phyloP scores from a whole-genome alignment of 169 alveolate genomes.

The Cryptosporidium tyzzeri region DNA sequence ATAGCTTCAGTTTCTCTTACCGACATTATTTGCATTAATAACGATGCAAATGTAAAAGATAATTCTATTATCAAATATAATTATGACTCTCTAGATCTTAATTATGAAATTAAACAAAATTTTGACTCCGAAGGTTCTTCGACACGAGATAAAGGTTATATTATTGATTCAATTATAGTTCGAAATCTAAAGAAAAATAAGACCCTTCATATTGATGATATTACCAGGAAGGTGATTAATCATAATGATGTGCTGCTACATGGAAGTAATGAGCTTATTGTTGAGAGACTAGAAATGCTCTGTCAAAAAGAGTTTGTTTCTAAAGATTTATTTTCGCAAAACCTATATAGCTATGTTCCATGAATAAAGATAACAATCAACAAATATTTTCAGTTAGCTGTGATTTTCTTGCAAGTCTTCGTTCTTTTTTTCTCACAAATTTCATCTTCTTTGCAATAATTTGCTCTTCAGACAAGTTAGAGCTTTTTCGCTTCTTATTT shows the following conservation, averaged over 20 bases:
- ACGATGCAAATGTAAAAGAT: background rate
- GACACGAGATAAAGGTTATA: slow-evolving; percentile 23
- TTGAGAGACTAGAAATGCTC: slow-evolving; percentile 18
- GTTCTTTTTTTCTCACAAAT: slow-evolving; percentile 41
- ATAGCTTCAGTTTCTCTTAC: background rate
- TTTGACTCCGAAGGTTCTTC: background rate
- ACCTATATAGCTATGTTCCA: slow-evolving; percentile 52
- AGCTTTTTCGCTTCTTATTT: background rate
- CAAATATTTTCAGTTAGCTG: background rate
- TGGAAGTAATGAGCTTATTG: slow-evolving; percentile 18
- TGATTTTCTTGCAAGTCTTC: slow-evolving; percentile 13
- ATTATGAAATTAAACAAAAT: background rate
- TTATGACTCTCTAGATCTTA: background rate
- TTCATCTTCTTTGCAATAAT: slow-evolving; percentile 3
- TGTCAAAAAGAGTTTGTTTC: slow-evolving; percentile 63
- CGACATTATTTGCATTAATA: slow-evolving; percentile 24
- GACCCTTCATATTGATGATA: slow-evolving; percentile 60
- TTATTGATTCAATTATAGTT: slow-evolving; percentile 50
- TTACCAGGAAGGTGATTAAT: slow-evolving; percentile 13
- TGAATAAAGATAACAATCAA: background rate
- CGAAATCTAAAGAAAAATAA: slow-evolving; percentile 42
- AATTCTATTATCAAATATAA: background rate
- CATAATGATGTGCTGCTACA: background rate
- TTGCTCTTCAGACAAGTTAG: slow-evolving; percentile 16
- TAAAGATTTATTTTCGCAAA: slow-evolving; percentile 27